These are phyloP conservation scores for Ustilago trichophora DNA, from an alignment of 1,284 basidiomycete genomes.

Conservation along the genomic window DNA sequence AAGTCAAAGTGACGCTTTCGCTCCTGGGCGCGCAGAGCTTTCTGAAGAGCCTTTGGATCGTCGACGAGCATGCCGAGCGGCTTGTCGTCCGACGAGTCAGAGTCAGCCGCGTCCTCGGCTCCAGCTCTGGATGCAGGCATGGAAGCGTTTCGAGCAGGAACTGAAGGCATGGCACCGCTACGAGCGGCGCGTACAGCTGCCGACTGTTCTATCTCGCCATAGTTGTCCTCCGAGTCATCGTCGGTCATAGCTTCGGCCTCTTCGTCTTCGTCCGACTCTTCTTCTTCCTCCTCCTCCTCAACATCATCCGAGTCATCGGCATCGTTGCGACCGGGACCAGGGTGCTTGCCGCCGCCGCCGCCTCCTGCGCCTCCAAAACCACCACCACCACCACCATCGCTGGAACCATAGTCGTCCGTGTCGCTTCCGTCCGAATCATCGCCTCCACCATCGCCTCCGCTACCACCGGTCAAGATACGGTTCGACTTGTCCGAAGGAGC, in stretches of 20 bases:
- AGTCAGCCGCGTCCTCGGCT: constrained; percentile 16
- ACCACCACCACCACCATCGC: constrained; percentile 50
- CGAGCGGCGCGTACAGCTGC: constrained; percentile 7
- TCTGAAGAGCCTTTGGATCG: constrained; percentile 42
- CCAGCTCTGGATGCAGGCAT: constrained; percentile 5
- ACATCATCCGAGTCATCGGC: constrained; percentile 24
- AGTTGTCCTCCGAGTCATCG: constrained; percentile 53
- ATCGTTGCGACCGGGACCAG: constrained; percentile 17
- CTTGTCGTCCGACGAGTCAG: constrained; percentile 47
- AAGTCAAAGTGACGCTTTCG: constrained; percentile 42
- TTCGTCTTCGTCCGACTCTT: constrained; percentile 30
- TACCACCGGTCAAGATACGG: constrained; percentile 5
- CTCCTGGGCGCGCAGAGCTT: constrained; percentile 37
- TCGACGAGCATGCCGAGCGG: constrained; percentile 46
- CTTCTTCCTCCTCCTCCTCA: constrained; percentile 3
- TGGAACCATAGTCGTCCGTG: constrained; percentile 57
- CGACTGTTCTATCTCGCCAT: constrained; percentile 16
- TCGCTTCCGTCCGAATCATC: constrained; percentile 26
- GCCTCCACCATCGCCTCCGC: constrained; percentile 14
- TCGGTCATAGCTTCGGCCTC: constrained; percentile 32
- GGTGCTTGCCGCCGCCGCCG: constrained; percentile 28
- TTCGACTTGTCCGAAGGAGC: constrained; percentile 7
- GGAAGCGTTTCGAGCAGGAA: constrained; percentile 13
- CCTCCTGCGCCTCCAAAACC: constrained; percentile 37
- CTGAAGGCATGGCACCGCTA: constrained; percentile 6